Evolutionary conservation across 768 basidiomycete species (phyloP), one percentile per base, ranked within the genome.

Genomic region (Gymnopilus junonius): DNA sequence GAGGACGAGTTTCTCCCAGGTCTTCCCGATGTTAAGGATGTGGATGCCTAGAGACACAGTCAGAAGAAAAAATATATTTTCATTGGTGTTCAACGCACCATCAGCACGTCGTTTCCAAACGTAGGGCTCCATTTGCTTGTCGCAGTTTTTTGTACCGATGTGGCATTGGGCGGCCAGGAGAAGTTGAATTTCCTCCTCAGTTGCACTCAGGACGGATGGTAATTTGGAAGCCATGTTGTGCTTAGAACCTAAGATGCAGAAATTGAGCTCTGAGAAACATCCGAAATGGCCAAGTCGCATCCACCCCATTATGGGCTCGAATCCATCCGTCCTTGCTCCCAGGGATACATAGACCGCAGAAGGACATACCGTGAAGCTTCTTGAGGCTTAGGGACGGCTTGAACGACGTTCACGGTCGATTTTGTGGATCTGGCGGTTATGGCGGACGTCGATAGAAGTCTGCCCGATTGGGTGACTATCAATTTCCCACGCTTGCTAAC

Each of bases 1-100:
- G 71, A 99, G 86, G 67, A 99, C 95, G 68, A 99, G 87, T 81
- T 99, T 99, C 82, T 98, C 97, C 96, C 96, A 99, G 68, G 97
- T 99, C 87, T 99, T 99, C 75, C 97, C 97, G 70, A 99, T 92
- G 89, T 99, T 97, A 72, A 98, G 79, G 75, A 99, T 82, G 83
- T 99, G 91, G 79, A 98, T 94, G 69, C 96, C 96, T 97, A 77
- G 23, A 58, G 55, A 65, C 61, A 55, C 14, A 42, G 21, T 50
- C 67, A 66, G 43, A 65, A 61, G 58, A 59, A 67, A 48, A 46
- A 51, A 40, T n/a, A 48, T 42, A 53, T 31, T 48, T 61, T 58
- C 35, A 31, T 23, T 45, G 53, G 48, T 58, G 35, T 34, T 59
- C 21, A 32, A 77, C 92, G 77, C 71, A 96, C 97, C 97, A 80